Evolutionary conservation across 495 filamentous ascomycete genomes (phyloP), one percentile per base, ranked within the genome.

Genomic region (Hypoxylon intermedium): DNA sequence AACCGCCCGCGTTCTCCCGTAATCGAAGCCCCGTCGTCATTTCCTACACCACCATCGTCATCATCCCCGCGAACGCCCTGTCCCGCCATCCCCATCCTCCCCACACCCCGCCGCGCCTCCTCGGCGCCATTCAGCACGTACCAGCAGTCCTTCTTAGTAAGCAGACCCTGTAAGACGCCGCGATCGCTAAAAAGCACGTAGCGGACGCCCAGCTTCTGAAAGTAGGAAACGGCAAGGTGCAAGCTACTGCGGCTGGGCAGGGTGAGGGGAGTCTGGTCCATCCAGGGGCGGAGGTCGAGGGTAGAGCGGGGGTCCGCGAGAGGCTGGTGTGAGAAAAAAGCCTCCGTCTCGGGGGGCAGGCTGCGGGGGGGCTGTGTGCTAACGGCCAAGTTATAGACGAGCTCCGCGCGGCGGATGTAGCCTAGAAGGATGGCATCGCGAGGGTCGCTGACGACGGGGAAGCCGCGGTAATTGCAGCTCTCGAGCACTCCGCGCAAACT

Each of bases 61-160:
- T 40, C 19, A 2, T 53, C 46, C 0, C 21, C 57, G 3, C 53
- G 46, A 7, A 15, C 47, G 6, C 24, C 50, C 12, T 34, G 62
- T 2, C 74, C 64, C 36, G 77, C 48, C 11, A 58, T 6, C 2
- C 53, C 52, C 0, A 36, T 24, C 11, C 54, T 58, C 7, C 50
- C 44, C 13, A 16, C 37, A 12, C 50, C 43, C 4, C 53, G 63
- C 5, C 76, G 62, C 53, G 79, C 80, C 73, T 86, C 87, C 63
- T 92, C 89, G 12, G 87, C 85, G 16, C 89, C 89, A 70, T 96
- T 92, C 9, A 98, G 76, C 15, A 96, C 85, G 65, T 89, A 91
- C 89, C 92, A 97, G n/a, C 96, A 87, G 75, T 98, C 94, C 77
- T 98, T 98, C 81, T 98, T 98, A 16, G 95, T 98, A 63, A 98